These are phyloP conservation scores for Aspergillus bridgeri DNA, from an alignment of 495 filamentous ascomycete genomes.

Conservation along the genomic window DNA sequence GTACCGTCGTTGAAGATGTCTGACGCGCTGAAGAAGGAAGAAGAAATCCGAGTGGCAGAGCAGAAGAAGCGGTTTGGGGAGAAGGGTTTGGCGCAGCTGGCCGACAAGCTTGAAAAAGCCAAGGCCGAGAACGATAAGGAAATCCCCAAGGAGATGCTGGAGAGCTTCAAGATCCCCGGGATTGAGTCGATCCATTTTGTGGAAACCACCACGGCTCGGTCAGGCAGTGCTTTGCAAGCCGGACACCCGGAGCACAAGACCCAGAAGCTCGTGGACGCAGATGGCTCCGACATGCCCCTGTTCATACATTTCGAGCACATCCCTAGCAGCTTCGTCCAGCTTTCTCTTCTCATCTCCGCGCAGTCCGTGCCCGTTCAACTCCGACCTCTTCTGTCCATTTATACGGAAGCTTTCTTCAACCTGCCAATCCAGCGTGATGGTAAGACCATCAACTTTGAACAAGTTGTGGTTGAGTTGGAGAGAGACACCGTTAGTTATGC, in stretches of 20 bases:
- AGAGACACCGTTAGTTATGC: conserved; percentile 82
- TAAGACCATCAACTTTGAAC: conserved; percentile 77
- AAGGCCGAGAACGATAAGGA: conserved; percentile 79
- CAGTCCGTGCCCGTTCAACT: conserved; percentile 65
- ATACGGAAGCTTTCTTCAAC: conserved; percentile 90
- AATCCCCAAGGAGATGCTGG: conserved; percentile 72
- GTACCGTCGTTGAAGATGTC: conserved; percentile 70
- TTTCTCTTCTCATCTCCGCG: conserved; percentile 75
- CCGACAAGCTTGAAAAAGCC: conserved; percentile 70
- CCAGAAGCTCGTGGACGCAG: conserved; percentile 74
- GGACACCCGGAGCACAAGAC: conserved; percentile 62
- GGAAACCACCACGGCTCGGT: conserved; percentile 78
- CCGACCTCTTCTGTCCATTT: conserved; percentile 79
- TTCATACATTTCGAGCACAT: conserved; percentile 98
- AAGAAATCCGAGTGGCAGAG: conserved; percentile 51
- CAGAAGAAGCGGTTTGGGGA: conserved; percentile 61
- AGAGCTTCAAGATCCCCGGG: conserved; percentile 74
- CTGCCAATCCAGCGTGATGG: conserved; percentile 79
- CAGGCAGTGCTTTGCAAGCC: conserved; percentile 70
- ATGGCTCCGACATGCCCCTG: conserved; percentile 61
- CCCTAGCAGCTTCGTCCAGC: conserved; percentile 81
- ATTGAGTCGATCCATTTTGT: conserved; percentile 92
- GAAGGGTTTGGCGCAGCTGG: conserved; percentile 65
- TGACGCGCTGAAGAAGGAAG: conserved; percentile 68
- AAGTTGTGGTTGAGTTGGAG: conserved; percentile 85